These are phyloP conservation scores for Tubosaeta brunneosetosa DNA, from an alignment of 768 basidiomycete genomes.

Conservation along the genomic window DNA sequence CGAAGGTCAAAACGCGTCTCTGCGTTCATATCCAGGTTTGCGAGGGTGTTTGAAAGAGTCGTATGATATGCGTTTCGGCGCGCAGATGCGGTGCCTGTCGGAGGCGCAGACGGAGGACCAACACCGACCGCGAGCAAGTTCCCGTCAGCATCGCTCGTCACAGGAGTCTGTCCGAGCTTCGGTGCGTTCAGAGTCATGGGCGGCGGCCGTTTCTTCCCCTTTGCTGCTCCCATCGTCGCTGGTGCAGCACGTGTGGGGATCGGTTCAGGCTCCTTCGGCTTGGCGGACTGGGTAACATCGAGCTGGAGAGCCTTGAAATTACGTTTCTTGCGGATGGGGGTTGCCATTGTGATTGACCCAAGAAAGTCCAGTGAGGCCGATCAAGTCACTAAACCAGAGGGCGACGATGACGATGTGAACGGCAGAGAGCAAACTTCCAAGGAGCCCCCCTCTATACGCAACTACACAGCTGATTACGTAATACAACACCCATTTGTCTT, in stretches of 20 bases:
- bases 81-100: constrained; percentile 47
- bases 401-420: constrained; percentile 10
- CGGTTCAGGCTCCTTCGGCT: constrained; percentile 39
- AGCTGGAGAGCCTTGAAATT: constrained; percentile 87
- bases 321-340: constrained; percentile 82
- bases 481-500: constrained; percentile 8
- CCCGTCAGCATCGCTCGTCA: constrained; percentile 32
- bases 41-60: constrained; percentile 77
- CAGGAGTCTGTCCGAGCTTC: constrained; percentile 44
- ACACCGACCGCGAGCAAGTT: constrained; percentile 46
- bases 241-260: constrained; percentile 48
- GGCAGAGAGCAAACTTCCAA: constrained; percentile 17
- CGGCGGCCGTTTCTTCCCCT: constrained; percentile 69
- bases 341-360: constrained; percentile 33
- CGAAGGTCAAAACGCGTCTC: constrained; percentile 82
- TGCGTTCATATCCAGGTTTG: constrained; percentile 79
- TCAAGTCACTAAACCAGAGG: constrained; percentile 4
- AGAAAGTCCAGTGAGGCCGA: constrained; percentile 3
- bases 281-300: constrained; percentile 44
- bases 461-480: constrained; percentile 15
- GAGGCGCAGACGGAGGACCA: constrained; percentile 49
- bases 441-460: background rate
- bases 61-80: constrained; percentile 73
- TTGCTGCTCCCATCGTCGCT: constrained; percentile 31
- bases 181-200: constrained; percentile 80